Evolutionary conservation across 2,329 filamentous ascomycete species (phyloP).

Genomic region (Whalleya microplaca): DNA sequence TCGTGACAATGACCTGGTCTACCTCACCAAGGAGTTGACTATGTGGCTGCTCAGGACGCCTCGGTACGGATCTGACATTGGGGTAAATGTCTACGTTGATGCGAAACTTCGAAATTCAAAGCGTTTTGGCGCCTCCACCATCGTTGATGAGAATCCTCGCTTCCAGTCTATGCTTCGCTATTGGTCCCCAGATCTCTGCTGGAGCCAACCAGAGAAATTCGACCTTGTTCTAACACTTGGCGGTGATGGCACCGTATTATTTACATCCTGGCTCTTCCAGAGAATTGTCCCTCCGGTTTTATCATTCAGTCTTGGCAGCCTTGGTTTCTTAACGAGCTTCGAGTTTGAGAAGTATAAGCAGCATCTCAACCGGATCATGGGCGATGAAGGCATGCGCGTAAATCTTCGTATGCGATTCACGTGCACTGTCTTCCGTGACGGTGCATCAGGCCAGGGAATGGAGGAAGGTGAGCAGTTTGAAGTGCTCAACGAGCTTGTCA

Average conservation of each 20-base stretch:
- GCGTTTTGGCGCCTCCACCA: constrained; percentile 77
- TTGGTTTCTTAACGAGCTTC: constrained; percentile 88
- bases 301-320: constrained; percentile 80
- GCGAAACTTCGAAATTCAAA: constrained; percentile 87
- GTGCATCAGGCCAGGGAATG: constrained; percentile 61
- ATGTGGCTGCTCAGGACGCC: constrained; percentile 88
- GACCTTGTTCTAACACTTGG: constrained; percentile 90
- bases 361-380: constrained; percentile 88
- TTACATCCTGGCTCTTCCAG: constrained; percentile 92
- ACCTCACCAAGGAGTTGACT: constrained; percentile 83
- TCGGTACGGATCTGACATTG: constrained; percentile 85
- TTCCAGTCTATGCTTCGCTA: constrained; percentile 87
- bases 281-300: constrained; percentile 83
- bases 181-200: constrained; percentile 96
- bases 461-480: constrained; percentile 96
- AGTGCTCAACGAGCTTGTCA: constrained; percentile 97
- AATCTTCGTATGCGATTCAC: constrained; percentile 99
- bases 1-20: constrained; percentile 89
- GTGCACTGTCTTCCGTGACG: constrained; percentile 88
- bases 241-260: constrained; percentile 84
- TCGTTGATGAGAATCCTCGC: constrained; percentile 74
- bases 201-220: constrained; percentile 91
- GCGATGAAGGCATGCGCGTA: constrained; percentile 92
- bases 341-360: constrained; percentile 86
- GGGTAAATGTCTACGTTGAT: constrained; percentile 98